Evolutionary conservation across 2,329 filamentous ascomycete genomes (phyloP).

Genomic region (Geosmithia morbida): DNA sequence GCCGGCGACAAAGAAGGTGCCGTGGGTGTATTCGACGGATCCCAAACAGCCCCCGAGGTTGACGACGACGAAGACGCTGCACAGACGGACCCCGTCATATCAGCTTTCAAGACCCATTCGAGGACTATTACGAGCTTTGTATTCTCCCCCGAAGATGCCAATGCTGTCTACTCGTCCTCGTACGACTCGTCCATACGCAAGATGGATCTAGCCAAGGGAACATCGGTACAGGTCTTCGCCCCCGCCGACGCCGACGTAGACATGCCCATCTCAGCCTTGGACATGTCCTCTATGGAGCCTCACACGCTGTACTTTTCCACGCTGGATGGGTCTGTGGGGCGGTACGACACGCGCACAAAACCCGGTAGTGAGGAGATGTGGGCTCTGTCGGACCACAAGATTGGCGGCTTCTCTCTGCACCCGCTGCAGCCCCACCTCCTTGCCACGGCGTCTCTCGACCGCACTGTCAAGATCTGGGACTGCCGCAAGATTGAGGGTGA

Average conservation of each 20-base stretch:
- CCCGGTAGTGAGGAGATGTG: slow-evolving; percentile 48
- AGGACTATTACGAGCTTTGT: slow-evolving; percentile 78
- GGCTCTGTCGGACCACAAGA: slow-evolving; percentile 78
- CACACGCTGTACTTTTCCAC: slow-evolving; percentile 79
- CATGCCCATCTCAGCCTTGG: slow-evolving; percentile 68
- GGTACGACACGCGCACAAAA: slow-evolving; percentile 57
- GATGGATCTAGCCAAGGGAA: slow-evolving; percentile 67
- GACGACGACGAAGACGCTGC: slow-evolving; percentile 56
- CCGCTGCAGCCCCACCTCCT: slow-evolving; percentile 69
- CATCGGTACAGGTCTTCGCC: slow-evolving; percentile 70
- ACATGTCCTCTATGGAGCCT: slow-evolving; percentile 57
- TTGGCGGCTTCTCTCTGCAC: slow-evolving; percentile 81
- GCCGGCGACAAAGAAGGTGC: slow-evolving; percentile 90
- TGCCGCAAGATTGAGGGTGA: slow-evolving; percentile 61
- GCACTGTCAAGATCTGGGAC: slow-evolving; percentile 88
- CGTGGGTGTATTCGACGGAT: slow-evolving; percentile 81
- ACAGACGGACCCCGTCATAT: slow-evolving; percentile 60
- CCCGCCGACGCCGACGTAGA: slow-evolving; percentile 57
- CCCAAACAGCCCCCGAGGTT: slow-evolving; percentile 46
- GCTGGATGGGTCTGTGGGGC: slow-evolving; percentile 64
- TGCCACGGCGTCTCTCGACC: slow-evolving; percentile 79
- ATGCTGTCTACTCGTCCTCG: slow-evolving; percentile 68
- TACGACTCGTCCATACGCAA: slow-evolving; percentile 89
- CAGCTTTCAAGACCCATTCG: slow-evolving; percentile 79
- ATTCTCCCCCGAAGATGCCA: slow-evolving; percentile 58